These are phyloP conservation scores for Aquilaria yunnanensis DNA, from an alignment of 345 rosid species.

Conservation along the genomic window DNA sequence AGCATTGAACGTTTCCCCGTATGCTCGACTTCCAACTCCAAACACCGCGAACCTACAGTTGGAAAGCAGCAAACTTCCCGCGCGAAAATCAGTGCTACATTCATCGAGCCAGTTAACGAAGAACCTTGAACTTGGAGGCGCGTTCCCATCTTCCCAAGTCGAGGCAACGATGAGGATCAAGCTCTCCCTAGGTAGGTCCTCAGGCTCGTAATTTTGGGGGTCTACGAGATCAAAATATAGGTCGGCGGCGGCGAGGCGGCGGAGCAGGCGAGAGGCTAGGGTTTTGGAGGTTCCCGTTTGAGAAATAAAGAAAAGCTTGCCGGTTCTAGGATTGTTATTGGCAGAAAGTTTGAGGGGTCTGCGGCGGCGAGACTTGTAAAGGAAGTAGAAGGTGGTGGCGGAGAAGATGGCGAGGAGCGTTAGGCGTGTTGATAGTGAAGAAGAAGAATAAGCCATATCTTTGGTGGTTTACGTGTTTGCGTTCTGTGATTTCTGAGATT, in stretches of 20 bases:
- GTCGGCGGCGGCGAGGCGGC: constrained; percentile 28
- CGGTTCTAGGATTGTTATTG: constrained; percentile 27
- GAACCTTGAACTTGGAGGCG: constrained; percentile 58
- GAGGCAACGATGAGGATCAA: constrained; percentile 67
- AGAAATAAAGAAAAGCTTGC: constrained; percentile 71
- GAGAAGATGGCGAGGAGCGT: constrained; percentile 74
- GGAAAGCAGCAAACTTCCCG: constrained; percentile 66
- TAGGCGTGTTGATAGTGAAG: constrained; percentile 50
- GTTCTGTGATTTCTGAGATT: no score
- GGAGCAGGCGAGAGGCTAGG: constrained; percentile 57
- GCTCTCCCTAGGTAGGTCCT: constrained; percentile 69
- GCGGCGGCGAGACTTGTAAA: constrained; percentile 82
- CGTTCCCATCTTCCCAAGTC: constrained; percentile 84
- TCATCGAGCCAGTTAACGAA: constrained; percentile 72
- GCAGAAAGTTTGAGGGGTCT: constrained; percentile 36
- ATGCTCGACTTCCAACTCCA: constrained; percentile 77
- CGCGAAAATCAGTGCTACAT: constrained; percentile 87
- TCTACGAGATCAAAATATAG: constrained; percentile 68
- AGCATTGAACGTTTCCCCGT: constrained; percentile 62
- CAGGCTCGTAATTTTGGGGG: constrained; percentile 77
- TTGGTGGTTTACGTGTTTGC: no score
- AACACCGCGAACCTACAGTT: constrained; percentile 73
- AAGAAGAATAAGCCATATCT: constrained; percentile 11
- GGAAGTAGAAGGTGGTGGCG: constrained; percentile 70
- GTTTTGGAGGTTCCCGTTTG: constrained; percentile 76